Evolutionary conservation across 352 stramenopile genomes (phyloP), one percentile per base, ranked within the genome.

Genomic region (Globisporangium canariense): DNA sequence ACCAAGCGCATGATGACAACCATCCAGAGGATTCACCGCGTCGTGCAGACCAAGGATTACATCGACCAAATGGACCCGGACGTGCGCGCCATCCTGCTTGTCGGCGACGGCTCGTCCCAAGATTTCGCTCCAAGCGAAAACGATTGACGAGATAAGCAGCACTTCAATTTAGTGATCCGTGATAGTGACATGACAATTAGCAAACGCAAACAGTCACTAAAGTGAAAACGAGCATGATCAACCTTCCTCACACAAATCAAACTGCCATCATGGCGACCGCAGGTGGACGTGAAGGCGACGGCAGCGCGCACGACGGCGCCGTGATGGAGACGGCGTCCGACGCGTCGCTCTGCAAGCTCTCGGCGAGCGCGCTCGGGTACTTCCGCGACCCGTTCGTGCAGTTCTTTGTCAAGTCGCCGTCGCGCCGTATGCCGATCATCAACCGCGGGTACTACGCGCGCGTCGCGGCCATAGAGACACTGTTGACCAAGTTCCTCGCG

Each of bases 401-500:
- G 57, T 93, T 78, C 65, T 96, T 96, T 60, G 83, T 94, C 66
- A 92, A 90, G 79, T 32, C 61, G 36, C 84, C 86, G 62, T 93
- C 86, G 62, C 83, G 86, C 28, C 86, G 87, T 65, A 93, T 95
- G 86, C 88, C 88, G 25, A 78, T 96, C 60, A 96, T 96, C 65
- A 95, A 96, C 64, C 85, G 88, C 57, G 88, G 88, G 1, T 96
- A 96, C 70, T 96, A 94, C 70, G 86, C 88, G 10, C 86, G 88
- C 16, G 86, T 95, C 25, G 73, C 76, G 5, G 83, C 78, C 3
- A 69, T 96, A 46, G 83, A 95, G 70, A 66, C 66, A 49, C 74
- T 96, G 18, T 73, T 96, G 58, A 73, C 70, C 28, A 77, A 75
- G 32, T 96, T 95, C 59, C 63, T 96, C 9, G 62, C 61, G 28